Conservation (phyloP, 371 early-diverging fungal genomes). For the Mucor irregularis region DNA sequence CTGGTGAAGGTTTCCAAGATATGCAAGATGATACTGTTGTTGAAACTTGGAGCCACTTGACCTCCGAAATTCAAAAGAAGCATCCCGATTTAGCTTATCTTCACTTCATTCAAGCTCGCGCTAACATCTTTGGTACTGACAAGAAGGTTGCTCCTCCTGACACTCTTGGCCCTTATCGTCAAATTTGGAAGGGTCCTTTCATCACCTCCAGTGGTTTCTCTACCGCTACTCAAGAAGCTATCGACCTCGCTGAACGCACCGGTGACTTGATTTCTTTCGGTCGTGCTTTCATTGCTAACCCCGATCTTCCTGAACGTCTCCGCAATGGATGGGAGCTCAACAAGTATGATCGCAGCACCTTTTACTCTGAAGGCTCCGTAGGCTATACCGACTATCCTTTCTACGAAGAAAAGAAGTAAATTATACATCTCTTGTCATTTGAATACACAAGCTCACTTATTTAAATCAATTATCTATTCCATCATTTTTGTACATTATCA, state of each 20-base stretch:
- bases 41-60: constrained; percentile 30
- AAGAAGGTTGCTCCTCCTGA: background rate
- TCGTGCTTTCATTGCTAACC: constrained; percentile 22
- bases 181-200: constrained; percentile 32
- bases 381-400: constrained; percentile 18
- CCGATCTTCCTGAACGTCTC: constrained; percentile 20
- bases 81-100: constrained; percentile 31
- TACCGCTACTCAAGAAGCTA: constrained; percentile 5
- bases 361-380: constrained; percentile 6
- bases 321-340: constrained; percentile 15
- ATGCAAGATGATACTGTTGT: constrained; percentile 29
- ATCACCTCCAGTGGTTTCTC: constrained; percentile 34
- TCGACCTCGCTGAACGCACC: constrained; percentile 7
- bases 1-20: constrained; percentile 7
- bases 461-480: too few relatives aligned
- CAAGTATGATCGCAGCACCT: constrained; percentile 13
- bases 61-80: constrained; percentile 13
- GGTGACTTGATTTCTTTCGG: constrained; percentile 17
- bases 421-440: background rate
- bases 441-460: too few relatives aligned
- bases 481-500: too few relatives aligned
- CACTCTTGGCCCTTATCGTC: constrained; percentile 28
- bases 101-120: constrained; percentile 32
- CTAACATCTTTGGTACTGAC: constrained; percentile 13
- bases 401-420: background rate